A percentile compares a stretch with the other conserved stretches of the same genome.
Evolutionary conservation across 2,329 filamentous ascomycete genomes (phyloP).

Genomic region (Alternaria infectoria): DNA sequence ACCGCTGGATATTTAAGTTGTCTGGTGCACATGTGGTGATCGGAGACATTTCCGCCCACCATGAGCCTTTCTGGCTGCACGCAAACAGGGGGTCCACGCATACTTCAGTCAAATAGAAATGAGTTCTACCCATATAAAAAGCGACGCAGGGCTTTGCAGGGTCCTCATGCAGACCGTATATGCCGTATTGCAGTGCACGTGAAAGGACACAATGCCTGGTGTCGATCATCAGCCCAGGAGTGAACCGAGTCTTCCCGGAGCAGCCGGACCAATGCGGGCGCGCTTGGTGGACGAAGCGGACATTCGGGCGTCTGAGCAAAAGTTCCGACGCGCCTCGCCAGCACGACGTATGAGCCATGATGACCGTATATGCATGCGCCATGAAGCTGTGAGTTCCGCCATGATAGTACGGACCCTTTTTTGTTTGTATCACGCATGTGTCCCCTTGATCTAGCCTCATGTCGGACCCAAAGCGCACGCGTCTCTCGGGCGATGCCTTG

Average conservation of each 20-base stretch:
- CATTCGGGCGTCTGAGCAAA: conserved; percentile 7
- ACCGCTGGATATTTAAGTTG: not conserved
- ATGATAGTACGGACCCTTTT: not conserved
- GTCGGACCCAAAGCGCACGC: conserved; percentile 24
- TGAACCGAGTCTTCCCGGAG: not conserved
- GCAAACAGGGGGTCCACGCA: not conserved
- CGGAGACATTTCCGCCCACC: not conserved
- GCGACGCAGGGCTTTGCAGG: not conserved
- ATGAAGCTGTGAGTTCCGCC: not conserved
- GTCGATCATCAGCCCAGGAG: not conserved
- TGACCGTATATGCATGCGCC: not conserved
- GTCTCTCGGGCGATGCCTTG: conserved; percentile 12
- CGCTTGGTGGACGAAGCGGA: conserved; percentile 14
- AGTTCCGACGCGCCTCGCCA: not conserved
- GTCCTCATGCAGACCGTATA: not conserved
- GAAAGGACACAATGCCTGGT: not conserved
- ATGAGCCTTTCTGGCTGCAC: not conserved
- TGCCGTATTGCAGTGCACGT: not conserved
- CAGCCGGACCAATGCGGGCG: conserved; percentile 26
- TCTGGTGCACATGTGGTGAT: not conserved
- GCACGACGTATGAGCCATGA: conserved; percentile 1
- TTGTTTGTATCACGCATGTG: conserved; percentile 4
- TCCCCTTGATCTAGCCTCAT: conserved; percentile 21
- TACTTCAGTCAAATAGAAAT: no score
- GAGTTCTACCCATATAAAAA: not conserved